Base-by-base conservation (phyloP, 2,329 filamentous ascomycete genomes). In the Talaromyces marneffei region DNA sequence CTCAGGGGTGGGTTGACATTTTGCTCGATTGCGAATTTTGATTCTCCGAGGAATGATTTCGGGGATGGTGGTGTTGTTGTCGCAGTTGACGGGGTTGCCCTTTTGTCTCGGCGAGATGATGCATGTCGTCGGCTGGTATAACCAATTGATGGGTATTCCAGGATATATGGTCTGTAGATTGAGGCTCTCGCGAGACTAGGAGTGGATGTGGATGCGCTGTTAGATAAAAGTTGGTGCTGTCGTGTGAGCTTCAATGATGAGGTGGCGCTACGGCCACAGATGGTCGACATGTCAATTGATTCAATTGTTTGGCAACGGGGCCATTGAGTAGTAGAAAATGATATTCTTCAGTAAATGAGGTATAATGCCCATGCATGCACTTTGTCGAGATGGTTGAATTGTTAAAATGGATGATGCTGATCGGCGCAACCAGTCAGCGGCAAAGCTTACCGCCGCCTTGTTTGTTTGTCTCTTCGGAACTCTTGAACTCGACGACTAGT, bases 1-100 rank as follows among this genome's bases (percentile, higher is more conserved):
- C 85, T 85, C 9, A 78, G 70, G 0, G 91, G 90, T 0, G 89
- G 88, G 77, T 96, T 95, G 67, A 92, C 70, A 59, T 71, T 66
- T n/a, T 44, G 20, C n/a, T 52, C 9, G 7, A 58, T 39, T 10
- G 35, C 16, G 3, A 14, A 18, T 35, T 20, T 52, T 9, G 31
- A 4, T 12, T 53, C 39, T 20, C 20, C 54, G 14, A 29, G 39
- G 14, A 29, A 29, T 37, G 54, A n/a, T 12, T 29, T 42, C 18
- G 37, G 35, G 10, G 53, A 50, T 14, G 46, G 12, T 4, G 52
- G 20, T 44, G 29, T 52, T 55, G 4, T 37, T 37, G 50, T 42
- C 16, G 27, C 46, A 2, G 16, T 16, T 52, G 48, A 20, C 10
- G n/a, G 29, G 29, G 7, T 8, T 12, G 9, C 14, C 14, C 29